Conservation (phyloP, 805 yeast genomes). For the Nakazawaea laoshanensis region DNA sequence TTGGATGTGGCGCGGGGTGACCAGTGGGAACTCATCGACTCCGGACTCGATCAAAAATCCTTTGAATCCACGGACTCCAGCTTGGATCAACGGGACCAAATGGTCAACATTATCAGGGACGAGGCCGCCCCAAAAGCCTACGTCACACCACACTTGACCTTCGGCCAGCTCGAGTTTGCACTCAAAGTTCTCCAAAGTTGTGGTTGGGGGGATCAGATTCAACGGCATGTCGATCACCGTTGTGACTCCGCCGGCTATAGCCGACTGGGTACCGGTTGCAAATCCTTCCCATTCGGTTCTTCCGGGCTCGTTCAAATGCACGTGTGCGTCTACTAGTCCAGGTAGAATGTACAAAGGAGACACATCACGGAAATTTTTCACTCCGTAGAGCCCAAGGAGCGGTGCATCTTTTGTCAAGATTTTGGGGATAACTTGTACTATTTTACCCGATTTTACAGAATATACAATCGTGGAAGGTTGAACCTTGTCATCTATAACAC, state of each 20-base stretch:
- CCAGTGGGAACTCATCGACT: conserved; percentile 92
- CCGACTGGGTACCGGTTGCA: conserved; percentile 91
- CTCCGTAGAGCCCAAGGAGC: conserved; percentile 31
- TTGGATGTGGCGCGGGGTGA: conserved; percentile 54
- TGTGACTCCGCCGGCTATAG: conserved; percentile 94
- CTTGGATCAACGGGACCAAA: conserved; percentile 64
- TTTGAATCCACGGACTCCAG: conserved; percentile 92
- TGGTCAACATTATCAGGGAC: conserved; percentile 70
- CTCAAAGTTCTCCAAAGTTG: conserved; percentile 69
- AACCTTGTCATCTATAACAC: conserved; percentile 37
- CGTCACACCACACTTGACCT: conserved; percentile 85
- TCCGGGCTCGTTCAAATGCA: conserved; percentile 95
- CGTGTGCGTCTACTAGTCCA: conserved; percentile 90
- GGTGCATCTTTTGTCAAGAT: conserved; percentile 31
- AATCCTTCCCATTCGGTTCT: conserved; percentile 98
- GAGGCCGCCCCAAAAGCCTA: conserved; percentile 95
- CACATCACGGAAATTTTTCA: conserved; percentile 40
- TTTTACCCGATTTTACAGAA: conserved; percentile 48
- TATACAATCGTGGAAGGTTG: conserved; percentile 60
- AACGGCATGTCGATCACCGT: conserved; percentile 95
- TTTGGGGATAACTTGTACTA: conserved; percentile 39
- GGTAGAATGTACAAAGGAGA: conserved; percentile 69
- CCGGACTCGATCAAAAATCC: conserved; percentile 91
- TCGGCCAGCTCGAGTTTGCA: conserved; percentile 71
- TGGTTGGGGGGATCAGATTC: conserved; percentile 94